Evolutionary conservation across 1,284 basidiomycete genomes (phyloP).

Genomic region (Microbotryomycetes sp.): DNA sequence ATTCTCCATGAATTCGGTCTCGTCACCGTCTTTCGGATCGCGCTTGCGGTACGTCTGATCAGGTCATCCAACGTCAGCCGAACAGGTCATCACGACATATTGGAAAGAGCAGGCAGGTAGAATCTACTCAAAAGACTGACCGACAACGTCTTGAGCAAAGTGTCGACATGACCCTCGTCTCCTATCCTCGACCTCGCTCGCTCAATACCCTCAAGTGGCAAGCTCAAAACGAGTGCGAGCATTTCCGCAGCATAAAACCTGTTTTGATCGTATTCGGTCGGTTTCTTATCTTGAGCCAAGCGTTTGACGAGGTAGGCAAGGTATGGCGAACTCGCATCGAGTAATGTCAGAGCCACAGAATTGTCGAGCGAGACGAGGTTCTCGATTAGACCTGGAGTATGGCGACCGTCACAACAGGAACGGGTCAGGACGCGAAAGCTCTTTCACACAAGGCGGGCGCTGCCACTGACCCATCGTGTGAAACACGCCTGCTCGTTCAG

Average conservation of each 20-base stretch:
- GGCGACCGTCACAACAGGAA: neutral
- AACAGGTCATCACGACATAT: too few relatives aligned
- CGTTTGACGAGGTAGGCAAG: conserved; percentile 73
- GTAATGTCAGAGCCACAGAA: conserved; percentile 46
- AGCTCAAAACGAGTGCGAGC: conserved; percentile 67
- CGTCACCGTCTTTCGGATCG: conserved; percentile 77
- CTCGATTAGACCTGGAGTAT: conserved; percentile 58
- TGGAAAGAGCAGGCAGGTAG: too few relatives aligned
- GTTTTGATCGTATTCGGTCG: conserved; percentile 37
- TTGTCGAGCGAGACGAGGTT: conserved; percentile 73
- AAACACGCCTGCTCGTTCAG: conserved; percentile 81
- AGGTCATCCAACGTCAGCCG: too few relatives aligned
- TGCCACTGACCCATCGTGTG: conserved; percentile 66
- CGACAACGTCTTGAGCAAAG: conserved; percentile 65
- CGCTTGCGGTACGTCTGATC: conserved; percentile 39
- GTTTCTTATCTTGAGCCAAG: conserved; percentile 41
- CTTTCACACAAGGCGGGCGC: neutral
- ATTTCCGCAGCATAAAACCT: conserved; percentile 48
- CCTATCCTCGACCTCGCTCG: conserved; percentile 56
- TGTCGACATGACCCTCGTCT: conserved; percentile 64
- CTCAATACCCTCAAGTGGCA: conserved; percentile 45
- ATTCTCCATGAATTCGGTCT: conserved; percentile 97
- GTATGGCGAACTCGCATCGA: conserved; percentile 53
- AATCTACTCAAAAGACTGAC: conserved; percentile 55
- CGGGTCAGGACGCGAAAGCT: too few relatives aligned